These are phyloP conservation scores for Kwoniella sp. DNA, from an alignment of 768 basidiomycete genomes.

Conservation along the genomic window DNA sequence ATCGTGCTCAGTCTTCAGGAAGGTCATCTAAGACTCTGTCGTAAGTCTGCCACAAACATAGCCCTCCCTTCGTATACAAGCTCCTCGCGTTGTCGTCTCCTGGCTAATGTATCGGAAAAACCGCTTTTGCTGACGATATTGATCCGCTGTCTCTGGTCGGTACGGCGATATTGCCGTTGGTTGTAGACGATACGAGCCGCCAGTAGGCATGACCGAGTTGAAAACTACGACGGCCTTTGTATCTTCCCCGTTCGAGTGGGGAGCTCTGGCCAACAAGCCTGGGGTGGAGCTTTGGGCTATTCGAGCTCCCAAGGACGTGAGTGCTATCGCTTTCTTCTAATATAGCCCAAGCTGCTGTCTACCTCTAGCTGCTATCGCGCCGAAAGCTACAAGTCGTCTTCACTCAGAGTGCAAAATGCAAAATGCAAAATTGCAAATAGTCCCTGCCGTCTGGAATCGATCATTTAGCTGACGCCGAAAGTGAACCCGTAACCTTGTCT, in stretches of 20 bases:
- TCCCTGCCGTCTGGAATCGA: no score
- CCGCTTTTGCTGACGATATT: no score
- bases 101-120: no score
- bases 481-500: no score
- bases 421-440: no score
- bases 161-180: no score
- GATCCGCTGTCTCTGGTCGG: no score
- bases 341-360: background rate
- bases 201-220: constrained; percentile 35
- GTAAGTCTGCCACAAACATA: no score
- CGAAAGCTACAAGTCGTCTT: no score
- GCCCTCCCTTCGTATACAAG: no score
- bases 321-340: constrained; percentile 1
- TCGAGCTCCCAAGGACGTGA: constrained; percentile 45
- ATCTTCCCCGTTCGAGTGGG: constrained; percentile 48
- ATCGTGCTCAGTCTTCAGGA: background rate
- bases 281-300: constrained; percentile 52
- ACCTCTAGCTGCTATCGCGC: background rate
- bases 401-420: background rate
- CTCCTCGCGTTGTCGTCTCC: no score
- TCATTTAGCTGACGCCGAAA: no score
- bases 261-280: constrained; percentile 35
- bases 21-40: constrained; percentile 9
- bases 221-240: constrained; percentile 25
- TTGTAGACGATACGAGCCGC: constrained; percentile 42